phyloP scores from a whole-genome alignment of 257 asterid species.

The Coffea canephora region DNA sequence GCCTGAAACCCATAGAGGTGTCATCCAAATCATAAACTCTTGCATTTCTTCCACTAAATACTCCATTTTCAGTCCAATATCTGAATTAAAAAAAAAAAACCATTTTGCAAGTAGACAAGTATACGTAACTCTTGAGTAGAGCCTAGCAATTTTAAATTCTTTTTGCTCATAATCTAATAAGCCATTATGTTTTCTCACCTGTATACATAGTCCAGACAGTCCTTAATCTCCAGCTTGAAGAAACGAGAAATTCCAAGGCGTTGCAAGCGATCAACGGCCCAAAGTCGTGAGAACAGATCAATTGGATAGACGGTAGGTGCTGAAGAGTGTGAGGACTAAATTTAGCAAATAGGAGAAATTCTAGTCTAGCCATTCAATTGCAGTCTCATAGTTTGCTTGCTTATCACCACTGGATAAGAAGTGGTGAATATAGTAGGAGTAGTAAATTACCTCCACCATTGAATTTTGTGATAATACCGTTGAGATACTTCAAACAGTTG shows the following conservation, averaged over 20 bases:
- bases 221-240: slow-evolving; percentile 36
- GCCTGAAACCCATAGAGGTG: slow-evolving; percentile 54
- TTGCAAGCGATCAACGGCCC: slow-evolving; percentile 57
- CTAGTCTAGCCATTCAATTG: no score
- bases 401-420: no score
- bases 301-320: slow-evolving; percentile 50
- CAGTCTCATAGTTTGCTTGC: no score
- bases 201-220: slow-evolving; percentile 32
- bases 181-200: slow-evolving; percentile 21
- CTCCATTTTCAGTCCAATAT: slow-evolving; percentile 45
- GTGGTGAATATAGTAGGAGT: no score
- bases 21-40: slow-evolving; percentile 41
- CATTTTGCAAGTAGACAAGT: not conserved
- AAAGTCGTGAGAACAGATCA: slow-evolving; percentile 46
- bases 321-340: slow-evolving; percentile 7
- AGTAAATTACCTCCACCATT: slow-evolving; percentile 48
- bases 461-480: slow-evolving; percentile 21
- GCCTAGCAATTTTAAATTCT: no score
- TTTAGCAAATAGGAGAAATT: not conserved
- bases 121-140: no score
- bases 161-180: no score
- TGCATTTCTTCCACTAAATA: slow-evolving; percentile 41
- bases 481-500: slow-evolving; percentile 35
- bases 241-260: slow-evolving; percentile 54
- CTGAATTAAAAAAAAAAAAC: slow-evolving; percentile 17